Evolutionary conservation across 225 moss, liverwort and hornwort species (phyloP).

Genomic region (Bryoerythrophyllum caledonicum): DNA sequence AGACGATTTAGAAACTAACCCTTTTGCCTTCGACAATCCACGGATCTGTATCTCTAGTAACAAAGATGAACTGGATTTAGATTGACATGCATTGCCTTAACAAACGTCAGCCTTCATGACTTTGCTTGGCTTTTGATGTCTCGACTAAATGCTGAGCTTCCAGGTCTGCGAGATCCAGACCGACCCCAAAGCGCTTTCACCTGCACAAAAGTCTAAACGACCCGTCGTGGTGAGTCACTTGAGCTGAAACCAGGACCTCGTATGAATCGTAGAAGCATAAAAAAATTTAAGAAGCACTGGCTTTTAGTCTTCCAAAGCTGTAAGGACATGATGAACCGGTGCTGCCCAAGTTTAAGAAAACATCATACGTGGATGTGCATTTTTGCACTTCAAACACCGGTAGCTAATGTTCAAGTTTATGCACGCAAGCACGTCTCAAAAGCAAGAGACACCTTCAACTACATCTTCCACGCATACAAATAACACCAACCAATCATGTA

Average conservation of each 20-base stretch:
- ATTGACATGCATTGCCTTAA: background rate
- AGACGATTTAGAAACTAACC: background rate
- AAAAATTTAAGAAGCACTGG: background rate
- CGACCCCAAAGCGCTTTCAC: background rate
- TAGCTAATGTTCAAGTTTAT: background rate
- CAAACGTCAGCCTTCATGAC: background rate
- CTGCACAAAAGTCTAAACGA: background rate
- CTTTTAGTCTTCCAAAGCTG: background rate
- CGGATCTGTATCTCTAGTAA: background rate
- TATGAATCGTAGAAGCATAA: constrained; percentile 11
- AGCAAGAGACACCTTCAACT: constrained; percentile 8
- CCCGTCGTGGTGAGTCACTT: constrained; percentile 3
- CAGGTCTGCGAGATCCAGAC: constrained; percentile 17
- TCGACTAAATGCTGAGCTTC: background rate
- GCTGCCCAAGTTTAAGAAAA: background rate
- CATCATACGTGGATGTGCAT: background rate
- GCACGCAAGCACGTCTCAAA: background rate
- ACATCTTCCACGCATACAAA: background rate
- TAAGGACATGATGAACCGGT: background rate
- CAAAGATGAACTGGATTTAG: background rate
- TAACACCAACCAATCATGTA: background rate
- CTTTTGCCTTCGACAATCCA: background rate
- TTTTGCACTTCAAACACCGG: background rate
- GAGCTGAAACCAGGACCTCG: constrained; percentile 5
- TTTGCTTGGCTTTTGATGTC: background rate